Base-by-base conservation (phyloP, 257 asterid species). In the Solanum microdontum region DNA sequence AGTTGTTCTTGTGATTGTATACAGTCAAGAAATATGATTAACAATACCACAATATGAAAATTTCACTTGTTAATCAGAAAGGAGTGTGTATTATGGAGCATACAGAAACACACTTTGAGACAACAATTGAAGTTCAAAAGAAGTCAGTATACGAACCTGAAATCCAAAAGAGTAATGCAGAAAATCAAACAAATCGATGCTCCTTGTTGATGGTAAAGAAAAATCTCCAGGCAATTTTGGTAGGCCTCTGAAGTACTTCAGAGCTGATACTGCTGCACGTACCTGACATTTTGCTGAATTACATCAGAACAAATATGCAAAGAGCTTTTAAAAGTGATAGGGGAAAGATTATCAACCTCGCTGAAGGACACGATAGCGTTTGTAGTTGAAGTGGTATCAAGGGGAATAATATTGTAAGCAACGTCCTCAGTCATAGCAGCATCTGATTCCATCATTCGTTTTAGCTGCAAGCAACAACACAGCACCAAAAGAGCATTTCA, bases 391-490 rank as follows among this genome's bases (percentile, higher is more conserved):
- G 99, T 93, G 88, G 95, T 96, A 90, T 95, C 99, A 88, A 97
- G 90, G 74, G 99, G 99, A 90, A 97, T 97, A 87, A 97, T 97
- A 88, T 97, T 97, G 84, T 93, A 95, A 24, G 99, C 91, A 84
- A 93, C 85, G 94, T 97, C 99, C 90, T 97, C 99, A n/a, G 93
- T 91, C 99, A 97, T 97, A 62, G 99, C 99, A 85, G 99, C 99
- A 94, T 97, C 99, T 39, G 95, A 92, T 92, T 94, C 96, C 93
- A 97, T 95, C 91, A 97, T 94, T 33, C 94, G 98, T 92, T 95
- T 97, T 92, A 96, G 83, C 99, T 97, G 95, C 86, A 83, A 84
- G 86, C 39, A 86, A 88, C 83, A 48, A 87, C 80, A 88, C 69
- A 87, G 75, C 88, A 90, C 87, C 74, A 89, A 86, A 55, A 86